Evolutionary conservation across 331 rosid genomes (phyloP).

Genomic region (Arachis monticola): DNA sequence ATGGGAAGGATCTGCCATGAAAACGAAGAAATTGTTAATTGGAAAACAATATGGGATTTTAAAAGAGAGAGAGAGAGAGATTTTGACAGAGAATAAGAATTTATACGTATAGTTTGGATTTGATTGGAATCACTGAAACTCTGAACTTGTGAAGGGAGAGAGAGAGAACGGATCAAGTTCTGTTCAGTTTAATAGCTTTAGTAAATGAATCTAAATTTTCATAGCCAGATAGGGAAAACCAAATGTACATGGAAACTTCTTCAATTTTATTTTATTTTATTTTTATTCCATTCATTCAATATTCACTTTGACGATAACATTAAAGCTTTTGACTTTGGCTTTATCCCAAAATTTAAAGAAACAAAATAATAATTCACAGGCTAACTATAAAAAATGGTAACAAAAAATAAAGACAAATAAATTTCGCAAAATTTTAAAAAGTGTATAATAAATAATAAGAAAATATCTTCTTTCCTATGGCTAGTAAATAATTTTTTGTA

Average conservation of each 20-base stretch:
- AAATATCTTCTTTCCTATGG: no score
- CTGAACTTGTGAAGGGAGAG: constrained; percentile 1
- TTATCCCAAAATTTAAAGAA: neutral
- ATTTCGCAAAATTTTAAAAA: no score
- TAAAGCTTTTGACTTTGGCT: neutral
- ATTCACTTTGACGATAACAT: neutral
- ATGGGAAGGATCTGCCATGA: constrained; percentile 61
- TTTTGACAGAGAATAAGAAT: constrained; percentile 31
- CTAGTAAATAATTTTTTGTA: no score
- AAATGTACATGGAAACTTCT: constrained; percentile 2
- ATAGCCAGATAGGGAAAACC: constrained; percentile 7
- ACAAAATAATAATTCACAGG: no score
- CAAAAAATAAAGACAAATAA: neutral
- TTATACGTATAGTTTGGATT: constrained; percentile 18
- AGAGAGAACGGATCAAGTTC: neutral
- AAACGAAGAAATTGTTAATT: constrained; percentile 45
- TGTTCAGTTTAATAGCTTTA: constrained; percentile 31
- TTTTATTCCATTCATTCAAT: neutral
- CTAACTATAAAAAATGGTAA: neutral
- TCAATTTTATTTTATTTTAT: constrained; percentile 7
- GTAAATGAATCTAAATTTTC: constrained; percentile 4
- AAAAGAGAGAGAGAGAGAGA: constrained; percentile 10
- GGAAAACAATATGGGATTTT: constrained; percentile 22
- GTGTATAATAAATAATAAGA: no score
- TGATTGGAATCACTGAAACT: constrained; percentile 29